Conservation (phyloP, 192 early-diverging fungal species). For the Coemansia sp. region DNA sequence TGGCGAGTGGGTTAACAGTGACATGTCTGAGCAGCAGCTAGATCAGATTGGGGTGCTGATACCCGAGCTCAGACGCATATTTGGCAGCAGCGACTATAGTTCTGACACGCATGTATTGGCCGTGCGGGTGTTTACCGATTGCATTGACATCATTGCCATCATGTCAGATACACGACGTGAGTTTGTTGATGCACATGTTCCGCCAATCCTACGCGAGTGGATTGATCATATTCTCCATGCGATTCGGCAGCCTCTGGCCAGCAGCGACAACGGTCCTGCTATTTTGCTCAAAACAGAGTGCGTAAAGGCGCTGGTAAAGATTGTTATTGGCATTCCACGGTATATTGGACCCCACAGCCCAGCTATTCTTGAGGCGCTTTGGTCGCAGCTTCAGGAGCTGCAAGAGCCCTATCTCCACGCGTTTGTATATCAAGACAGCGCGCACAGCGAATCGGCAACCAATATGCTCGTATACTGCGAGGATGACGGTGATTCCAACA, state of each 20-base stretch:
- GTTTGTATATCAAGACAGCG: slow-evolving; percentile 47
- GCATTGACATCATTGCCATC: slow-evolving; percentile 79
- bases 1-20: slow-evolving; percentile 78
- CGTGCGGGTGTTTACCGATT: slow-evolving; percentile 78
- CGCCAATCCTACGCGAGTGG: slow-evolving; percentile 80
- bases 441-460: slow-evolving; percentile 38
- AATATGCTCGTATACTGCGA: slow-evolving; percentile 31
- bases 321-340: slow-evolving; percentile 26
- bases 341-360: slow-evolving; percentile 27
- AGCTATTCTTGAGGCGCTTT: slow-evolving; percentile 33
- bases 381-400: slow-evolving; percentile 37
- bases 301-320: slow-evolving; percentile 36
- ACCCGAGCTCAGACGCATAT: slow-evolving; percentile 82
- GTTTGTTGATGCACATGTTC: slow-evolving; percentile 66
- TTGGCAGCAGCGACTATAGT: slow-evolving; percentile 46
- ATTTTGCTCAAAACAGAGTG: slow-evolving; percentile 50
- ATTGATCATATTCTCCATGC: slow-evolving; percentile 65
- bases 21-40: slow-evolving; percentile 85
- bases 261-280: slow-evolving; percentile 20
- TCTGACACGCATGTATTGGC: slow-evolving; percentile 67
- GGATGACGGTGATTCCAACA: slow-evolving; percentile 32
- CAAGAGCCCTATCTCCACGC: slow-evolving; percentile 41
- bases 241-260: slow-evolving; percentile 56
- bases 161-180: slow-evolving; percentile 76
- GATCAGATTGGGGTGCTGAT: slow-evolving; percentile 78